Evolutionary conservation across 164 flowering plant species (phyloP).

Genomic region (Sextonia rubra): DNA sequence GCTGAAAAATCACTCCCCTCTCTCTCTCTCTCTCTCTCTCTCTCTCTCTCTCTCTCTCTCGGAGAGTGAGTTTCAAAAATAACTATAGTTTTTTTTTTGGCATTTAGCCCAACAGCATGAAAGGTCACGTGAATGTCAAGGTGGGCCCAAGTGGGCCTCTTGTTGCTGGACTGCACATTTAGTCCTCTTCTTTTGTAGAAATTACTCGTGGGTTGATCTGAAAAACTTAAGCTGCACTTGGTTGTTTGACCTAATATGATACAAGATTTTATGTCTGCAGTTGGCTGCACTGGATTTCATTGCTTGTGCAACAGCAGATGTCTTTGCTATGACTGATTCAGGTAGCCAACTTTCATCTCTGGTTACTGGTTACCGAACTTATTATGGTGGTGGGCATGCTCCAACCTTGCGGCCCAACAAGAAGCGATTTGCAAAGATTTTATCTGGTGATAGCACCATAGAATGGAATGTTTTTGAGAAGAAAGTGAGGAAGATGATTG

Average conservation of each 20-base stretch:
- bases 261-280: slow-evolving; percentile 38
- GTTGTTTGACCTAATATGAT: neutral
- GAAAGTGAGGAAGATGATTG: slow-evolving; percentile 76
- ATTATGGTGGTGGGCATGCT: slow-evolving; percentile 71
- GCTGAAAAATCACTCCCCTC: too few species aligned
- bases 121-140: too few species aligned
- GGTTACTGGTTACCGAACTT: slow-evolving; percentile 83
- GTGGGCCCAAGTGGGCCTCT: too few species aligned
- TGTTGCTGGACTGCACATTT: too few species aligned
- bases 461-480: slow-evolving; percentile 62
- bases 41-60: too few species aligned
- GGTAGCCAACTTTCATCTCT: slow-evolving; percentile 96
- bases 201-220: too few species aligned
- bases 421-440: slow-evolving; percentile 73
- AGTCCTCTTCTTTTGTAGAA: too few species aligned
- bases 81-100: too few species aligned
- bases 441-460: slow-evolving; percentile 58
- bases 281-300: slow-evolving; percentile 95
- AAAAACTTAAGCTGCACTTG: neutral
- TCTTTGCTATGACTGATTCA: slow-evolving; percentile 96
- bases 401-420: slow-evolving; percentile 84
- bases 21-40: too few species aligned
- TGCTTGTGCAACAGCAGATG: slow-evolving; percentile 92
- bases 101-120: too few species aligned
- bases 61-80: too few species aligned